These are phyloP conservation scores for Aquilaria yunnanensis DNA, from an alignment of 345 rosid genomes.

Conservation along the genomic window DNA sequence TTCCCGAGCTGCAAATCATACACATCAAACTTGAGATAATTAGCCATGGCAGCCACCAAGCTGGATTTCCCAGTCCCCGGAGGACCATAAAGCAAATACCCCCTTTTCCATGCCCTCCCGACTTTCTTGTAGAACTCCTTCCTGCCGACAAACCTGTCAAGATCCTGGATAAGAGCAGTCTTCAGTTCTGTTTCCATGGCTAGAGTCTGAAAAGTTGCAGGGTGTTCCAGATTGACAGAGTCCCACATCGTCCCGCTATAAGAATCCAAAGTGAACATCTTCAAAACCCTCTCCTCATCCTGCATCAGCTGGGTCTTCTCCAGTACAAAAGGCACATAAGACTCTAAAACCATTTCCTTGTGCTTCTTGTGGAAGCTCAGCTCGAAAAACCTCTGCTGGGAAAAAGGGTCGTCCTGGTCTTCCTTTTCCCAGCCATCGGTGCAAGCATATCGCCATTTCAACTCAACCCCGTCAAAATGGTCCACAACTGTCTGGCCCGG, in stretches of 20 bases:
- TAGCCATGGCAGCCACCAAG: constrained; percentile 26
- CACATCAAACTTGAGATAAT: constrained; percentile 31
- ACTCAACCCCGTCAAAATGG: constrained; percentile 17
- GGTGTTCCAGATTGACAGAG: constrained; percentile 26
- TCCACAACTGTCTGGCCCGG: constrained; percentile 26
- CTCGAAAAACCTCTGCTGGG: constrained; percentile 31
- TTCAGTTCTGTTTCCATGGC: constrained; percentile 38
- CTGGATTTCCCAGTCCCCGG: constrained; percentile 29
- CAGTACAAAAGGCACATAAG: constrained; percentile 28
- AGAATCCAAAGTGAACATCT: constrained; percentile 17
- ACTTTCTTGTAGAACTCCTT: constrained; percentile 21
- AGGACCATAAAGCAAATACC: constrained; percentile 6
- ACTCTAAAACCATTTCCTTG: constrained; percentile 16
- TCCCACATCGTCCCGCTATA: constrained; percentile 25
- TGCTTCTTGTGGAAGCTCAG: constrained; percentile 26
- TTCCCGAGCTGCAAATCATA: constrained; percentile 28
- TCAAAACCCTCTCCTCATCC: constrained; percentile 20
- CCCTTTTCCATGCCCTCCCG: constrained; percentile 26
- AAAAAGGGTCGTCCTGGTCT: background rate
- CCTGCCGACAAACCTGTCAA: constrained; percentile 20
- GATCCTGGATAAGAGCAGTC: constrained; percentile 21
- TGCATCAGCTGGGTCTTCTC: constrained; percentile 27
- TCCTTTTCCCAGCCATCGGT: constrained; percentile 11
- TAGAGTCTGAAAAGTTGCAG: constrained; percentile 33
- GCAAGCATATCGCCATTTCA: constrained; percentile 26